Base-by-base conservation (phyloP, 495 filamentous ascomycete genomes). In the Aspergillus taichungensis region DNA sequence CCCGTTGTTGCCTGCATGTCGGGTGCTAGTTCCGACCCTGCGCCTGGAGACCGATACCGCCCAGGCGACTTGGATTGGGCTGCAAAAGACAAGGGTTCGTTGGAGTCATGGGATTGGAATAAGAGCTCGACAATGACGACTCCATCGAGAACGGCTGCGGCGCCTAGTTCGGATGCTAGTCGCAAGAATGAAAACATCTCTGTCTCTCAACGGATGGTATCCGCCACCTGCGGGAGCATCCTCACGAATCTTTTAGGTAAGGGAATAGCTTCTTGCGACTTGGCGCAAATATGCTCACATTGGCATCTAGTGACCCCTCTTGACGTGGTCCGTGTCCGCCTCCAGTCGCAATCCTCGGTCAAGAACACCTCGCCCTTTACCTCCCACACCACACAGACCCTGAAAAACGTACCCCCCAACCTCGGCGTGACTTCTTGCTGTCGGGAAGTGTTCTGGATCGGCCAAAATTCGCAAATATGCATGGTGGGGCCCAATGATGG, bases 351-450 rank as follows among this genome's bases (percentile, higher is more conserved):
- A 72, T 72, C 72, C 8, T 44, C 75, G 50, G 45, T 69, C 34
- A 51, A 60, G 13, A 68, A 61, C 30, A 42, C 59, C 5, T 63
- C 61, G 6, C 63, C 55, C 28, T 67, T 61, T 57, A 73, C 56
- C 64, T 75, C 60, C 34, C 64, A 78, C 48, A 72, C 67, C 8
- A 64, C 69, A 7, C 67, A 68, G 34, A 66, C 77, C 38, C 82
- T 90, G 61, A 79, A 78, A 36, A 77, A 82, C 43, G 65, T 81
- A 41, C 85, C 70, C 46, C 79, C 73, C 4, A 87, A 87, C 52
- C 81, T 97, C 34, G 94, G 92, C 50, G 88, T 97, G 31, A 95
- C 94, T 6, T 79, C 89, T 29, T 98, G 92, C 65, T 98, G 92
- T 58, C 81, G 92, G 42, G 92, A 98, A 67, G 90, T 97, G 31